Base-by-base conservation (phyloP, 805 yeast genomes). In the Cyberlindnera subsufficiens region DNA sequence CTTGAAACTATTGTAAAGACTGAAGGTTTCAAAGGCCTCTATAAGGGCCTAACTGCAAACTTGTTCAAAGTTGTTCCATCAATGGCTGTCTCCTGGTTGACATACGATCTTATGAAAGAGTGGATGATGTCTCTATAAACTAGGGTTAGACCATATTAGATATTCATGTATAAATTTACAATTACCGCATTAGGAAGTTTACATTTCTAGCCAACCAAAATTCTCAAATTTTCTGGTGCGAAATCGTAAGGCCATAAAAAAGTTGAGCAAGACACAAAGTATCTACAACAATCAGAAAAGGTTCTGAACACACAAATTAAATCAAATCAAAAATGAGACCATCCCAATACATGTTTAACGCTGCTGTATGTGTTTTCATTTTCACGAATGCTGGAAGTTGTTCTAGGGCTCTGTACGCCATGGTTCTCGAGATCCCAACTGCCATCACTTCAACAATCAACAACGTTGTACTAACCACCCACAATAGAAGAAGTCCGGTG, bases 81-180 rank as follows among this genome's bases (percentile, higher is more conserved):
- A 13, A 91, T 93, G 90, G 98, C 98, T 4, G 88, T 90, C 15
- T 87, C 91, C 46, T 91, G 97, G 96, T 69, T 89, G 53, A 79
- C 86, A 47, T 82, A 79, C 61, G 98, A 95, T 51, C 64, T 82
- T 29, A 69, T 86, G 40, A 78, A 80, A 53, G 85, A 77, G 17
- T 42, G 49, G 18, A 37, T 65, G 44, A 45, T 53, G 37, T 42
- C 29, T 3, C 37, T n/a, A 35, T 30, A 36, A 31, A 32, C 14
- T 11, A 6, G 9, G 27, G 35, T 15, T 16, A 35, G n/a, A 30
- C 13, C 38, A n/a, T 22, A 9, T 22, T 22, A 22, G 27, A 22
- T 22, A 22, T 22, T 9, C 13, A 22, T 22, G 27, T 22, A 33
- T 15, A 17, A 18, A 37, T 25, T 30, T 16, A 36, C 13, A n/a